A percentile compares a stretch with the other conserved stretches of the same genome.
Conservation (phyloP, 1,139 yeast genomes). For the Wickerhamiella pararugosa region DNA sequence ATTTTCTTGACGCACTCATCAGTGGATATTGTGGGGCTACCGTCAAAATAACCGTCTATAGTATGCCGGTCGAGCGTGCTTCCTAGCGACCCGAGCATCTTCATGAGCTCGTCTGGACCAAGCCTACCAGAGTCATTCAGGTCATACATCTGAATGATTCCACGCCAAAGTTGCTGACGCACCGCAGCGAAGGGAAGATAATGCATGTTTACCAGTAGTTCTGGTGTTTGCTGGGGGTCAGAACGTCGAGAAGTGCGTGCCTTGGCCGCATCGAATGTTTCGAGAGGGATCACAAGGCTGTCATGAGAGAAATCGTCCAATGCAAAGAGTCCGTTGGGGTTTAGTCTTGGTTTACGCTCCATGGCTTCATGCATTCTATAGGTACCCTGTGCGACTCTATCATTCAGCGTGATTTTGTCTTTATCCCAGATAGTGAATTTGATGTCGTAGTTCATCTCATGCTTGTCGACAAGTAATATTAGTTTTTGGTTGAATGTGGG, state of each 20-base stretch:
- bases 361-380: constrained; percentile 10
- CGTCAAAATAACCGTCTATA: constrained; percentile 32
- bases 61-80: constrained; percentile 38
- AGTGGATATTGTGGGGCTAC: constrained; percentile 17
- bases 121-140: constrained; percentile 30
- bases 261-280: constrained; percentile 9
- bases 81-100: constrained; percentile 49
- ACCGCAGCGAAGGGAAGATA: constrained; percentile 44
- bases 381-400: constrained; percentile 54
- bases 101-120: constrained; percentile 40
- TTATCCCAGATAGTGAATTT: constrained; percentile 67
- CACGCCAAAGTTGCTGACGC: constrained; percentile 56
- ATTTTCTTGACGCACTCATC: constrained; percentile 49
- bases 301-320: constrained; percentile 14
- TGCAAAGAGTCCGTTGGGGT: constrained; percentile 21
- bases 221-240: constrained; percentile 7
- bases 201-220: constrained; percentile 14
- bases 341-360: constrained; percentile 8
- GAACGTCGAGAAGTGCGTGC: neutral
- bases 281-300: constrained; percentile 12
- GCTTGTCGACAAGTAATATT: constrained; percentile 59
- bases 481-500: constrained; percentile 74
- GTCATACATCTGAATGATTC: constrained; percentile 42
- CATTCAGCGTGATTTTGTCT: constrained; percentile 71
- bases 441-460: constrained; percentile 50